Conservation (phyloP, 2,329 filamentous ascomycete genomes). For the Ophiostoma sp. region DNA sequence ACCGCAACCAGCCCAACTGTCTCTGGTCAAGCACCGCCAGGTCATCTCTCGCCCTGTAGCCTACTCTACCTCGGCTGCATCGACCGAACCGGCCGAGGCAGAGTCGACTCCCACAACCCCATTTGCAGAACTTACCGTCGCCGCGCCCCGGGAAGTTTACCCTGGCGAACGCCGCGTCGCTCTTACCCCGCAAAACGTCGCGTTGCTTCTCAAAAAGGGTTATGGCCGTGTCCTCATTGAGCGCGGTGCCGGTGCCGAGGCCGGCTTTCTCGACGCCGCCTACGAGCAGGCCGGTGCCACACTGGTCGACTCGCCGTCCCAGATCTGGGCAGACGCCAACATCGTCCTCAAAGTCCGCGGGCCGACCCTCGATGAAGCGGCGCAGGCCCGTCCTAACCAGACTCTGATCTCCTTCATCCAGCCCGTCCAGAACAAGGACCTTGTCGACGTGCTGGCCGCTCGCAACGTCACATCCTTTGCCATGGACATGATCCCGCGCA, state of each 20-base stretch:
- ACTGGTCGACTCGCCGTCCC: conserved; percentile 59
- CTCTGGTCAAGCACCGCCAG: conserved; percentile 23
- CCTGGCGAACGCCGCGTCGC: conserved; percentile 77
- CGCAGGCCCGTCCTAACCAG: conserved; percentile 60
- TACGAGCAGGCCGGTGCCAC: conserved; percentile 75
- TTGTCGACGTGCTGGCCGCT: conserved; percentile 67
- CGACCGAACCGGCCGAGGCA: conserved; percentile 20
- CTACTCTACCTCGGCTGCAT: conserved; percentile 23
- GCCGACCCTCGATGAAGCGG: conserved; percentile 64
- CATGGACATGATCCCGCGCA: conserved; percentile 90
- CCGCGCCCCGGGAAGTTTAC: conserved; percentile 73
- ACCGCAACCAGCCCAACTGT: conserved; percentile 5
- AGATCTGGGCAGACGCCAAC: conserved; percentile 67
- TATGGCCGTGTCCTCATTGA: conserved; percentile 73
- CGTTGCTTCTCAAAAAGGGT: conserved; percentile 77
- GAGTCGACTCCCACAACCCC: conserved; percentile 48
- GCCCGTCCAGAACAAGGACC: conserved; percentile 69
- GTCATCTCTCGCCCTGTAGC: neutral
- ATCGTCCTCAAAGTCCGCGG: conserved; percentile 81
- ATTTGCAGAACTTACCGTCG: conserved; percentile 68
- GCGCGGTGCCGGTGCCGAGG: conserved; percentile 69
- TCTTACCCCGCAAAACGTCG: conserved; percentile 77
- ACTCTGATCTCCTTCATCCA: conserved; percentile 81
- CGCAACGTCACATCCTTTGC: conserved; percentile 73
- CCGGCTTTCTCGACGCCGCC: conserved; percentile 70